Conservation (phyloP, 2,329 filamentous ascomycete genomes). For the Blumeria hordei region DNA sequence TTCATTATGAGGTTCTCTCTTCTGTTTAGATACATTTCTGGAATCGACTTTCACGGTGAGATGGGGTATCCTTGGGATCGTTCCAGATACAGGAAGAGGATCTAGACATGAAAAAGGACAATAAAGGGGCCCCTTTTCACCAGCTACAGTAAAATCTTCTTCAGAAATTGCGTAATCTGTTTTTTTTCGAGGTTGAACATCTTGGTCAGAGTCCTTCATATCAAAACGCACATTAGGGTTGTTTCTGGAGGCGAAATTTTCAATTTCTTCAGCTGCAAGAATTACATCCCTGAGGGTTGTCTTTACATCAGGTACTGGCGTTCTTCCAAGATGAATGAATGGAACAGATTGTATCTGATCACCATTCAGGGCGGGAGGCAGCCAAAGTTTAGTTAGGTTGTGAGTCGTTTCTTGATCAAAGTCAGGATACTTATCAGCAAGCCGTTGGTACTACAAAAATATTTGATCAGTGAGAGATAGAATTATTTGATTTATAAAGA, state of each 20-base stretch:
- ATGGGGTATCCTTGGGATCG: constrained; percentile 3
- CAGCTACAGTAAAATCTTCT: constrained; percentile 73
- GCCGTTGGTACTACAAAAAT: constrained; percentile 29
- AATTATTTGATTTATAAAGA: background rate
- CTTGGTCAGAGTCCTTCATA: no score
- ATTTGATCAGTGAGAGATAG: background rate
- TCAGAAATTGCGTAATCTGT: constrained; percentile 47
- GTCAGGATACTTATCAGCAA: constrained; percentile 44
- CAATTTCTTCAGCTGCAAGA: no score
- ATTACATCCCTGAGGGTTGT: no score
- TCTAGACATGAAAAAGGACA: constrained; percentile 45
- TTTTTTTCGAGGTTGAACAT: constrained; percentile 17
- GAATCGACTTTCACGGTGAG: no score
- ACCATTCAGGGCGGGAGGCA: constrained; percentile 21
- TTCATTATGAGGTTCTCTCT: constrained; percentile 21
- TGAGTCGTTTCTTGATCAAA: constrained; percentile 40
- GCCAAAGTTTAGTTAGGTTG: constrained; percentile 40
- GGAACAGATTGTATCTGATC: constrained; percentile 17
- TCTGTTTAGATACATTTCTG: no score
- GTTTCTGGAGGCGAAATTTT: no score
- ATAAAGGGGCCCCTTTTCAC: constrained; percentile 52
- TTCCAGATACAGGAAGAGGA: background rate
- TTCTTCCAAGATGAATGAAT: constrained; percentile 3
- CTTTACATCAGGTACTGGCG: no score
- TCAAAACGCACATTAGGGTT: no score